A percentile compares a stretch with the other conserved stretches of the same genome.
Conservation (phyloP, 1,139 yeast genomes). For the Taphrina sp. region DNA sequence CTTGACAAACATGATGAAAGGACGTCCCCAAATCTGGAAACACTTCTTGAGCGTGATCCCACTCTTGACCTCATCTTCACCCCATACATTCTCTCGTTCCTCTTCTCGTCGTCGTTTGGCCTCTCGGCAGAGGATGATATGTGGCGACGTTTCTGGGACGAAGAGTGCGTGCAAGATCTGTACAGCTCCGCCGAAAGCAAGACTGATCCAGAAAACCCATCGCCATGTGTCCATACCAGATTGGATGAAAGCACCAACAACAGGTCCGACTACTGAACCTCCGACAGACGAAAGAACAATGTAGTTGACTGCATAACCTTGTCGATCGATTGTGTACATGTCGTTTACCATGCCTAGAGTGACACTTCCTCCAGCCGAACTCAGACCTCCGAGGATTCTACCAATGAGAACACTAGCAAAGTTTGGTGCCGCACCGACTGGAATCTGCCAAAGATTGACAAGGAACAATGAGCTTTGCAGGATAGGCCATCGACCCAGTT, state of each 20-base stretch:
- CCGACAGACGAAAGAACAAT: constrained; percentile 48
- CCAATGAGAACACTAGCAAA: constrained; percentile 44
- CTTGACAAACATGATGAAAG: constrained; percentile 47
- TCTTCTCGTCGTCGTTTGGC: constrained; percentile 45
- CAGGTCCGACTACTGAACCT: constrained; percentile 48
- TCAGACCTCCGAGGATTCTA: constrained; percentile 42
- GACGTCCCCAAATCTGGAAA: constrained; percentile 45
- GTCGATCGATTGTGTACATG: constrained; percentile 48
- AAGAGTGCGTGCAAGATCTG: constrained; percentile 44
- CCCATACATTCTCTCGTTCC: constrained; percentile 44
- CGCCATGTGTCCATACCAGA: constrained; percentile 42
- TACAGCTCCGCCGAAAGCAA: constrained; percentile 46
- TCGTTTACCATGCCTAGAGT: constrained; percentile 50
- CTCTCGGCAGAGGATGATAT: constrained; percentile 45
- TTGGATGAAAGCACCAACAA: constrained; percentile 47
- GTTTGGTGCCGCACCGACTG: constrained; percentile 47
- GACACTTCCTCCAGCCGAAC: constrained; percentile 48
- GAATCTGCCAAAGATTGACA: constrained; percentile 48
- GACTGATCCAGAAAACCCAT: constrained; percentile 49
- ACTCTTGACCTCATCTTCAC: constrained; percentile 44
- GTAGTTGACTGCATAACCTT: constrained; percentile 47
- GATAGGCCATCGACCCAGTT: constrained; percentile 47
- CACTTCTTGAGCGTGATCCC: constrained; percentile 34
- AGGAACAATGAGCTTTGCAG: constrained; percentile 46
- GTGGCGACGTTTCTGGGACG: constrained; percentile 46